These are phyloP conservation scores for Pythium sukuiense DNA, from an alignment of 352 stramenopile species.

Conservation along the genomic window DNA sequence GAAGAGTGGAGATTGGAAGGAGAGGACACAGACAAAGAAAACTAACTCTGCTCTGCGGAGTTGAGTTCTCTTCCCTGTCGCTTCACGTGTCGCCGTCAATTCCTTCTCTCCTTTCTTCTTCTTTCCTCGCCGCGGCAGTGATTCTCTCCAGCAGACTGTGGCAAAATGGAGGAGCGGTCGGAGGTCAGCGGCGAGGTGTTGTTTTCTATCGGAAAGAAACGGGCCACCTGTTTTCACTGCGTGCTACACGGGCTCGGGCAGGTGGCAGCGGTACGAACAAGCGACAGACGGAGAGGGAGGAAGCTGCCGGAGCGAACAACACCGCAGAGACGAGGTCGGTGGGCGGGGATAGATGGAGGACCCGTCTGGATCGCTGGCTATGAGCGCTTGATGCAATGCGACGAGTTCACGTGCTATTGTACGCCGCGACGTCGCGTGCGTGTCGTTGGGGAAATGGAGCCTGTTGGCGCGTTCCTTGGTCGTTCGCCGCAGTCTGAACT, in stretches of 20 bases:
- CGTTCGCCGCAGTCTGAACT: conserved; percentile 2
- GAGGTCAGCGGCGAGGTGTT: not conserved
- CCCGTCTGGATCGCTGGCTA: not conserved
- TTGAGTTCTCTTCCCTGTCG: not conserved
- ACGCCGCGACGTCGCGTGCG: conserved; percentile 3
- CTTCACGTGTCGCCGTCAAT: not conserved
- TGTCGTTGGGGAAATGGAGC: conserved; percentile 1
- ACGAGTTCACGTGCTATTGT: not conserved
- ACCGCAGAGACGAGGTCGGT: not conserved
- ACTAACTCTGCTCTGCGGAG: not conserved
- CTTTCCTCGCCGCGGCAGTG: not conserved
- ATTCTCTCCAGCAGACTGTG: conserved; percentile 1
- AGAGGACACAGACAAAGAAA: not conserved
- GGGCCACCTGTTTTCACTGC: conserved; percentile 9
- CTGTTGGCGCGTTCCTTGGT: not conserved
- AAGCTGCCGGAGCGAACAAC: not conserved
- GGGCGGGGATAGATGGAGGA: not conserved
- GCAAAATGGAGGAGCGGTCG: not conserved
- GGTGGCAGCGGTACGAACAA: conserved; percentile 3
- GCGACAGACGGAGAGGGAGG: conserved; percentile 7
- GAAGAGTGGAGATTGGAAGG: too few relatives aligned
- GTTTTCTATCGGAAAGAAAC: conserved; percentile 10
- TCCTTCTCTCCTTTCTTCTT: not conserved
- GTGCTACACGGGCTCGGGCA: conserved; percentile 2
- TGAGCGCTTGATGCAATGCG: not conserved